These are phyloP conservation scores for Curvularia sp. DNA, from an alignment of 2,329 filamentous ascomycete genomes.

Conservation along the genomic window DNA sequence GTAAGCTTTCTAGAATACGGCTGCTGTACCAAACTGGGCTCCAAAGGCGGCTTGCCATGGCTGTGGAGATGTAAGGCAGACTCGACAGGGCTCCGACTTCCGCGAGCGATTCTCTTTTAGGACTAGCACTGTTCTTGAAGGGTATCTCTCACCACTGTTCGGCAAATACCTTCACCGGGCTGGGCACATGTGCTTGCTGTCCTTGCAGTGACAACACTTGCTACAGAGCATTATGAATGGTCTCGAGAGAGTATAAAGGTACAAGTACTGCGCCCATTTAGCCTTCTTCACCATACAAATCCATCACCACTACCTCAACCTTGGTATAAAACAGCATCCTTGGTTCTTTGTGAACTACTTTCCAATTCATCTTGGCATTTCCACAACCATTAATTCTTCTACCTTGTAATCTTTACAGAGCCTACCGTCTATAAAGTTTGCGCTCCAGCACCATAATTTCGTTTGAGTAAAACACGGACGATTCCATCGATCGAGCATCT, in stretches of 20 bases:
- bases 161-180: conserved; percentile 10
- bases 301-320: neutral
- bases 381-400: neutral
- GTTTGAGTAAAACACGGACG: neutral
- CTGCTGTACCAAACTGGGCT: neutral
- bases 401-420: neutral
- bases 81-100: neutral
- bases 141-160: neutral
- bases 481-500: neutral
- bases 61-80: conserved; percentile 2
- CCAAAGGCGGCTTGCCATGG: neutral
- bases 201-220: neutral
- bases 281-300: neutral
- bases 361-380: neutral
- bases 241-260: conserved; percentile 7
- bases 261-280: neutral
- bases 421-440: neutral
- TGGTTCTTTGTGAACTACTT: neutral
- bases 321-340: conserved; percentile 5
- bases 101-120: neutral
- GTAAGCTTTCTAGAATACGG: neutral
- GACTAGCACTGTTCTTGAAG: neutral
- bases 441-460: neutral
- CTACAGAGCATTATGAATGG: neutral
- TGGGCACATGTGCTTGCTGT: conserved; percentile 2